Base-by-base conservation (phyloP, 495 filamentous ascomycete species). In the Podospora appendiculata region DNA sequence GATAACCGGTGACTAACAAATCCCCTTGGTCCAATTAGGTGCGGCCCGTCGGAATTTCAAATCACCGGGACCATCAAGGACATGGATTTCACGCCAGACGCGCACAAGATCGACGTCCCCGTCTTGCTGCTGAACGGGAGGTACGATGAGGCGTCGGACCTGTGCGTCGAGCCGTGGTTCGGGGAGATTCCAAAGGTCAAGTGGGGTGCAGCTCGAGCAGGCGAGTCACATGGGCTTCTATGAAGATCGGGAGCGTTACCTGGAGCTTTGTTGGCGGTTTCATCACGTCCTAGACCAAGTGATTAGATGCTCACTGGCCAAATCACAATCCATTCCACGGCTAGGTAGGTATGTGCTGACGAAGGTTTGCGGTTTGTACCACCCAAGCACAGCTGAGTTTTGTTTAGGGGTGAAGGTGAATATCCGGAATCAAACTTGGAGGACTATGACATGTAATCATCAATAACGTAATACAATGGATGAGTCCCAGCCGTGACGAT, bases 51-150 rank as follows among this genome's bases (percentile, higher is more conserved):
- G 4, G 71, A 75, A 47, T 70, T 76, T 48, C 46, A 51, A n/a
- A 60, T 72, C 45, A 68, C 56, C n/a, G 76, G 75, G 6, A 59
- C 54, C 10, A 51, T 76, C n/a, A 64, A 67, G 50, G 51, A 59
- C 19, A 76, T 66, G 67, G 57, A 60, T 10, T 54, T 61, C 13
- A 55, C 52, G 12, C 50, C 57, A 11, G 48, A 56, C 12, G 47
- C 65, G 25, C 56, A 63, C 40, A 58, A 72, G 32, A 74, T 77
- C 50, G 48, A 58, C 4, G 66, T 67, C 7, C 51, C 57, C 8
- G 67, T 69, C 2, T 54, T 79, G 34, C 52, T 79, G 7, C 60
- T 73, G 25, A 78, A 79, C 52, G 75, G 76, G 1, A 53, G 63
- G 11, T 71, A 72, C 45, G 76, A 79, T 53, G 69, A 73, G 50